Evolutionary conservation across 306 rosid species (phyloP).

Genomic region (Medicago arabica): DNA sequence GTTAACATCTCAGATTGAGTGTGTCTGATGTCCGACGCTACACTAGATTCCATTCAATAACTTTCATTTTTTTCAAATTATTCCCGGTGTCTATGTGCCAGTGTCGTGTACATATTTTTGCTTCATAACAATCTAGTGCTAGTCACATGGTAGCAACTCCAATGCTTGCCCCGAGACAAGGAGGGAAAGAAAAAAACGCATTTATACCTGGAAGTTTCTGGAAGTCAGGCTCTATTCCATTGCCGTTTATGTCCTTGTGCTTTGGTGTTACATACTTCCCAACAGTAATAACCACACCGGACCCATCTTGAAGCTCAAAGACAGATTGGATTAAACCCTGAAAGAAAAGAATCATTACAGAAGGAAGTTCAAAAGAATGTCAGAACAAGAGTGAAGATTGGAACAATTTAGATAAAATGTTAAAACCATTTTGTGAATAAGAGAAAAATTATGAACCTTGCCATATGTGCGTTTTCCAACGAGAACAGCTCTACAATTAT

Average conservation of each 20-base stretch:
- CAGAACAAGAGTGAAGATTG: neutral
- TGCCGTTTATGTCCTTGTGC: slow-evolving; percentile 87
- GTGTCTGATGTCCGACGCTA: neutral
- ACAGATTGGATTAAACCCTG: slow-evolving; percentile 97
- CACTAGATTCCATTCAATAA: neutral
- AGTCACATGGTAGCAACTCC: neutral
- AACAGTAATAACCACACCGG: slow-evolving; percentile 93
- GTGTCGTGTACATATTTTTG: neutral
- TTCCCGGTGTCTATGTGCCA: neutral
- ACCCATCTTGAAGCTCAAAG: slow-evolving; percentile 90
- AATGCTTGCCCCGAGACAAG: neutral
- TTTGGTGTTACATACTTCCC: slow-evolving; percentile 95
- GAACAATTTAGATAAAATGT: slow-evolving; percentile 23
- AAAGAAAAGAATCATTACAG: slow-evolving; percentile 29
- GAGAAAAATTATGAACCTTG: slow-evolving; percentile 64
- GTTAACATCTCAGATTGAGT: neutral
- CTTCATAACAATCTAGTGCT: neutral
- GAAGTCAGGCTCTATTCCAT: slow-evolving; percentile 93
- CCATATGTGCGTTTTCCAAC: slow-evolving; percentile 95
- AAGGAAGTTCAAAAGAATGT: neutral
- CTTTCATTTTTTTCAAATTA: neutral
- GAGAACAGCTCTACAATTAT: slow-evolving; percentile 93
- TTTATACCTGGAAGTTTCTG: slow-evolving; percentile 78
- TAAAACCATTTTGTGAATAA: slow-evolving; percentile 17
- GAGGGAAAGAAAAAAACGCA: neutral